These are phyloP conservation scores for Ascoidea rubescens DNA, from an alignment of 805 yeast genomes.

Conservation along the genomic window DNA sequence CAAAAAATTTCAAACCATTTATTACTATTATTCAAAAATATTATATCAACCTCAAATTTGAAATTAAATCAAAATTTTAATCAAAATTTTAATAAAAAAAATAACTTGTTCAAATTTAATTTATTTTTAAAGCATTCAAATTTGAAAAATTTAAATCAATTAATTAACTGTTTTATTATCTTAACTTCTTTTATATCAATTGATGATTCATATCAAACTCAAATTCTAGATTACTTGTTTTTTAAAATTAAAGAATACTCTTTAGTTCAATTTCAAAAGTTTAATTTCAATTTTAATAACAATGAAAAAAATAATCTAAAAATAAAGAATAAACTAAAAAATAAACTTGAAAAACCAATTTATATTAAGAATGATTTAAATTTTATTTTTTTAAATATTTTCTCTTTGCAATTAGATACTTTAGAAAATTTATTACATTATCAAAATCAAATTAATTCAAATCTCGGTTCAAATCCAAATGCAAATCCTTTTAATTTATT, in stretches of 20 bases:
- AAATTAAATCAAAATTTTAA: neutral
- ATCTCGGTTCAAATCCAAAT: neutral
- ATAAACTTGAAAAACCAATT: too few species aligned
- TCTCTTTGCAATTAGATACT: too few species aligned
- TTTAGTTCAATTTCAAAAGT: neutral
- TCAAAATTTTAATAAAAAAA: too few species aligned
- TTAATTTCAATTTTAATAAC: neutral
- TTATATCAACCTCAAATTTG: too few species aligned
- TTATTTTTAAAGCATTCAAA: neutral
- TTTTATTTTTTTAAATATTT: too few species aligned
- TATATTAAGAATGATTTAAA: neutral
- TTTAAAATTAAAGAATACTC: neutral
- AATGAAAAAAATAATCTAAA: too few species aligned
- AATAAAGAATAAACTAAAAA: too few species aligned
- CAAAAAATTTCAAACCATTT: neutral
- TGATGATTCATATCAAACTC: neutral
- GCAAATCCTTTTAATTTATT: neutral
- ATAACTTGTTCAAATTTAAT: too few species aligned
- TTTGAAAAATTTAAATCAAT: neutral
- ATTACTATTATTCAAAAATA: neutral
- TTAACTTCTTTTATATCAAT: neutral
- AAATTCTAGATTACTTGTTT: neutral
- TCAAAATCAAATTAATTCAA: neutral
- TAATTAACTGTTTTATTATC: neutral
- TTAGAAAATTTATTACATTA: too few species aligned